phyloP scores from a whole-genome alignment of 2,329 filamentous ascomycete genomes.

The Clarireedia hainanense region DNA sequence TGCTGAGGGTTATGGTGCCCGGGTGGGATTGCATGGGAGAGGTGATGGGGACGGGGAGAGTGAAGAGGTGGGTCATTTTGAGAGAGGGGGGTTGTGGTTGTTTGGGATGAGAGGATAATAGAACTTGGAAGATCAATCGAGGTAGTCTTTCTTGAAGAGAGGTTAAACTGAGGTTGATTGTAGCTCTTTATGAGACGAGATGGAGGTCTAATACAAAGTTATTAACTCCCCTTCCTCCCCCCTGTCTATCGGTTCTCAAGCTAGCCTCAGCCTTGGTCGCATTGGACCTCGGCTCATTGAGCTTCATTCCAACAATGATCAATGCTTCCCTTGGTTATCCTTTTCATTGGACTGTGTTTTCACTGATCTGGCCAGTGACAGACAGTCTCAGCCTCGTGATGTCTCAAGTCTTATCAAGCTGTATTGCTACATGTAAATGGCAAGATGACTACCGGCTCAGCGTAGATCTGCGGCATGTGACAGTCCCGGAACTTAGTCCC shows the following conservation, averaged over 20 bases:
- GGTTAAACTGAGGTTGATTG: not conserved
- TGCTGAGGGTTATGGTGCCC: slow-evolving; percentile 55
- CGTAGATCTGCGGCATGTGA: not conserved
- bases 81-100: not conserved
- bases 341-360: not conserved
- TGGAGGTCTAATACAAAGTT: no score
- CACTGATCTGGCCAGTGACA: no score
- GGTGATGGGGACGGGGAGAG: slow-evolving; percentile 45
- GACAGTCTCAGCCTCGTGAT: no score
- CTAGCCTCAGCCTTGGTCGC: no score
- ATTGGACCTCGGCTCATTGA: no score
- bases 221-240: no score
- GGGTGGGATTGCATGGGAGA: slow-evolving; percentile 35
- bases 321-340: no score
- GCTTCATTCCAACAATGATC: no score
- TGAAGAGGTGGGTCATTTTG: slow-evolving; percentile 40
- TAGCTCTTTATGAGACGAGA: not conserved
- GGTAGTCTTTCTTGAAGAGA: not conserved
- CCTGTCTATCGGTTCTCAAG: no score
- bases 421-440: no score
- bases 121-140: not conserved
- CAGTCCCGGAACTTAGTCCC: not conserved
- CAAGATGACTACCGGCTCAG: no score
- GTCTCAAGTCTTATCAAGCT: no score
- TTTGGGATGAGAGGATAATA: not conserved